Evolutionary conservation across 1,139 yeast species (phyloP).

Genomic region (Saccharomycopsis phalli): DNA sequence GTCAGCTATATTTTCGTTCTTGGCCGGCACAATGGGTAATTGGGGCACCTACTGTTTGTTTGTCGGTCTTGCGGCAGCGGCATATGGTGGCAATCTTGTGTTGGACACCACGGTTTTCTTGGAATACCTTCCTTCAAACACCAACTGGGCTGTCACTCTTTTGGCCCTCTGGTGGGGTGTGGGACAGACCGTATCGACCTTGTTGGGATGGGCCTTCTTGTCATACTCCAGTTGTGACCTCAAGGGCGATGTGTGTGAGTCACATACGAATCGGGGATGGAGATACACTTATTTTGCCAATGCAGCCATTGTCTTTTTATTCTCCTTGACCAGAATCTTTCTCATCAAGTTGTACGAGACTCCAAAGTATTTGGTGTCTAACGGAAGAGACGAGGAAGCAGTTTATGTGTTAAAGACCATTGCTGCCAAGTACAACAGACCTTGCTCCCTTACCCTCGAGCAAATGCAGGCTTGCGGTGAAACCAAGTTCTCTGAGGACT

Average conservation of each 20-base stretch:
- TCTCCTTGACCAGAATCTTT: conserved; percentile 40
- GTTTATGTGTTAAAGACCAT: conserved; percentile 30
- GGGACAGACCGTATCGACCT: conserved; percentile 48
- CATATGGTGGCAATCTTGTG: conserved; percentile 55
- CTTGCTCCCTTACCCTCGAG: conserved; percentile 37
- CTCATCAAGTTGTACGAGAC: conserved; percentile 44
- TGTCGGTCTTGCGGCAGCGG: conserved; percentile 37
- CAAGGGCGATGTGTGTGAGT: conserved; percentile 33
- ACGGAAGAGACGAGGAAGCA: conserved; percentile 47
- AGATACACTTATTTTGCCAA: conserved; percentile 47
- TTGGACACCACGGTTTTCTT: conserved; percentile 52
- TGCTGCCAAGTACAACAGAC: conserved; percentile 36
- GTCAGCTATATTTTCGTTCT: conserved; percentile 42
- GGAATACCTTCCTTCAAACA: conserved; percentile 46
- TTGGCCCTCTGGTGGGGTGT: conserved; percentile 58
- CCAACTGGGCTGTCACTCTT: conserved; percentile 46
- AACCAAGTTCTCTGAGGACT: not conserved
- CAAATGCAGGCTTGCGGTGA: conserved; percentile 36
- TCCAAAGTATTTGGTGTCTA: conserved; percentile 46
- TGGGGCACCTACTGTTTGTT: conserved; percentile 41
- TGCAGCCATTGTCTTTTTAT: conserved; percentile 42
- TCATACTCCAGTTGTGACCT: conserved; percentile 39
- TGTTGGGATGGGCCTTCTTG: conserved; percentile 50
- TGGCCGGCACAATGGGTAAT: conserved; percentile 41
- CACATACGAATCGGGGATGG: conserved; percentile 48